These are phyloP conservation scores for Chalciporus chontae DNA, from an alignment of 768 basidiomycete species.

Conservation along the genomic window DNA sequence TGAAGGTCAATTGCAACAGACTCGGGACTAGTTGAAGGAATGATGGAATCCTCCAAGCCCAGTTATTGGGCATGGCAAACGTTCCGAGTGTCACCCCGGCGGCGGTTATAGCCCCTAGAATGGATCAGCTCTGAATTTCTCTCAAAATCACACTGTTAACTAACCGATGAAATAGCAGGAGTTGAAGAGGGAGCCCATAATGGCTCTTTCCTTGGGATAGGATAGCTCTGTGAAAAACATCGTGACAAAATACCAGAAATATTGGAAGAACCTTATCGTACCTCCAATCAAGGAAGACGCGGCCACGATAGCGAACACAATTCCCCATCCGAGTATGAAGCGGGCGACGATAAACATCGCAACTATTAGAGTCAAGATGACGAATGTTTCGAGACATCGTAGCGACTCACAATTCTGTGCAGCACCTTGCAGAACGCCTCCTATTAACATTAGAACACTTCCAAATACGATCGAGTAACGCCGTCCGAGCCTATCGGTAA, in stretches of 20 bases:
- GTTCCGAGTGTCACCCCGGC: slow-evolving; percentile 60
- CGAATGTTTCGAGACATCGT: not conserved
- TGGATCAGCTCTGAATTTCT: not conserved
- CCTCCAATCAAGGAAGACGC: slow-evolving; percentile 23
- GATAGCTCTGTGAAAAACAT: slow-evolving; percentile 13
- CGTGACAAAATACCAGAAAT: too few species aligned
- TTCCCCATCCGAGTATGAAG: slow-evolving; percentile 16
- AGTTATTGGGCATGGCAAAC: slow-evolving; percentile 52
- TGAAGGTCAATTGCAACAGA: slow-evolving; percentile 49
- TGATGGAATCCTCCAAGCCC: slow-evolving; percentile 67
- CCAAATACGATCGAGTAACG: slow-evolving; percentile 16
- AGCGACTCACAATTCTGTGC: slow-evolving; percentile 11
- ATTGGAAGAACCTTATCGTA: not conserved
- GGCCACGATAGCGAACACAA: slow-evolving; percentile 13
- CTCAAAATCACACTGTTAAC: not conserved
- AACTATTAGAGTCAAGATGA: not conserved
- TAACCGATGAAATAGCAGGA: slow-evolving; percentile 12
- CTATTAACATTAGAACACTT: slow-evolving; percentile 2
- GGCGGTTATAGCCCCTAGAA: slow-evolving; percentile 30
- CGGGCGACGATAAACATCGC: slow-evolving; percentile 14
- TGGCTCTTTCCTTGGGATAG: slow-evolving; percentile 21
- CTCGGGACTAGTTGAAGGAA: slow-evolving; percentile 59
- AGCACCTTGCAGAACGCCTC: slow-evolving; percentile 16
- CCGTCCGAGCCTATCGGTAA: slow-evolving; percentile 14
- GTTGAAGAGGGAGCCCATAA: slow-evolving; percentile 12